A percentile compares a stretch with the other conserved stretches of the same genome.
phyloP scores from a whole-genome alignment of 202 grass and related monocot genomes.

The Eragrostis tef region DNA sequence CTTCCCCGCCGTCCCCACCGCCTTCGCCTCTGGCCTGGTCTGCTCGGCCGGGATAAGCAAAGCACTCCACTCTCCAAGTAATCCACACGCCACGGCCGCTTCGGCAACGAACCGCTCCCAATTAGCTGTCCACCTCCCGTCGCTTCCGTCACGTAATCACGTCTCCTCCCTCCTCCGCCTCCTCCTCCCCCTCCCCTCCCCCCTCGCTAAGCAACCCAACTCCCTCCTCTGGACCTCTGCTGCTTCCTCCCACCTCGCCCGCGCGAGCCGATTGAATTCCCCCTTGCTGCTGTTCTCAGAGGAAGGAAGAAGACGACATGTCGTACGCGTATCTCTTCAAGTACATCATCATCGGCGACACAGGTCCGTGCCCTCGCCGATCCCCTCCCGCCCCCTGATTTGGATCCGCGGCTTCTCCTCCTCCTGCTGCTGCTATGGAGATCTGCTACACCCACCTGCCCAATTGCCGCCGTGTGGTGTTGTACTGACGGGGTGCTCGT shows the following conservation, averaged over 20 bases:
- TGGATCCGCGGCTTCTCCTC: background rate
- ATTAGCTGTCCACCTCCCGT: background rate
- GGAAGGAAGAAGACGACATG: constrained; percentile 50
- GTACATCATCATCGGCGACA: constrained; percentile 99
- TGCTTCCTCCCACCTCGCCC: background rate
- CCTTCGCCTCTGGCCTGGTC: background rate
- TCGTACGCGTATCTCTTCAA: constrained; percentile 97
- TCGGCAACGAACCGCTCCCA: background rate
- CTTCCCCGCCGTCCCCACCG: background rate
- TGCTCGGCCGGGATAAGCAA: constrained; percentile 27
- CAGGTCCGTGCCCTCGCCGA: constrained; percentile 43
- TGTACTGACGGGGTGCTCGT: background rate
- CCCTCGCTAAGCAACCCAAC: background rate
- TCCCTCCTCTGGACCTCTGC: too few species aligned
- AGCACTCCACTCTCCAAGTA: background rate
- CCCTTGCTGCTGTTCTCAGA: too few species aligned
- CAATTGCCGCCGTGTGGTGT: too few species aligned
- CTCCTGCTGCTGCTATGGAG: background rate
- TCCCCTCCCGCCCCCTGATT: background rate
- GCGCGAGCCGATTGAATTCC: too few species aligned
- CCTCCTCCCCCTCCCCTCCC: background rate
- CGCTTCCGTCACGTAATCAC: constrained; percentile 34
- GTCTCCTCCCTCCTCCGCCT: background rate
- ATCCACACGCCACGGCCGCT: constrained; percentile 34
- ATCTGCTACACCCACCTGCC: background rate